Evolutionary conservation across 805 yeast species (phyloP).

Genomic region (Myxozyma kluyveri): DNA sequence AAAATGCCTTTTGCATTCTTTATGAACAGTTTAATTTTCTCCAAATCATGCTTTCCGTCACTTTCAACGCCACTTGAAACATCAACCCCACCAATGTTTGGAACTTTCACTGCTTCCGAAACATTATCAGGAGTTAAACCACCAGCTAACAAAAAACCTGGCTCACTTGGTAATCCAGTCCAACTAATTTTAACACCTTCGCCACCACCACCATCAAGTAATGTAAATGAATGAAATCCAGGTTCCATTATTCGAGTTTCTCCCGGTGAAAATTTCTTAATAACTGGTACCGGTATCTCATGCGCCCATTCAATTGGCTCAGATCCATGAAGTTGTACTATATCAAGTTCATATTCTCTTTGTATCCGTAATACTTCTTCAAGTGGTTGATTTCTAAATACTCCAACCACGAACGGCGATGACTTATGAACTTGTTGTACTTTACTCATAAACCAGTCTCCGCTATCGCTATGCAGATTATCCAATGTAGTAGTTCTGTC

Average conservation of each 20-base stretch:
- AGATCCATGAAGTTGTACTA: constrained; percentile 86
- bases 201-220: constrained; percentile 81
- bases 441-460: constrained; percentile 22
- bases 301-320: constrained; percentile 51
- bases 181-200: constrained; percentile 82
- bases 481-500: neutral
- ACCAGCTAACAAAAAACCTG: constrained; percentile 73
- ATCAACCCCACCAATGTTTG: constrained; percentile 83
- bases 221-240: constrained; percentile 51
- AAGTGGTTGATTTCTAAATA: constrained; percentile 75
- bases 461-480: neutral
- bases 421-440: constrained; percentile 7
- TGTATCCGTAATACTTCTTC: constrained; percentile 53
- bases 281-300: constrained; percentile 54
- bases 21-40: constrained; percentile 61
- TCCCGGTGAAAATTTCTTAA: constrained; percentile 67
- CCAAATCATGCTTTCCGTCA: constrained; percentile 65
- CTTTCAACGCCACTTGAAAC: constrained; percentile 95
- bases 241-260: constrained; percentile 39
- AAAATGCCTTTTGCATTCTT: constrained; percentile 13
- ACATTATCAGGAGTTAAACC: constrained; percentile 82
- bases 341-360: constrained; percentile 55
- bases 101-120: constrained; percentile 45
- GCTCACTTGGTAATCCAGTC: constrained; percentile 47
- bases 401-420: constrained; percentile 79